Evolutionary conservation across 2,329 filamentous ascomycete genomes (phyloP), one percentile per base, ranked within the genome.

Genomic region (Byssochlamys sp.): DNA sequence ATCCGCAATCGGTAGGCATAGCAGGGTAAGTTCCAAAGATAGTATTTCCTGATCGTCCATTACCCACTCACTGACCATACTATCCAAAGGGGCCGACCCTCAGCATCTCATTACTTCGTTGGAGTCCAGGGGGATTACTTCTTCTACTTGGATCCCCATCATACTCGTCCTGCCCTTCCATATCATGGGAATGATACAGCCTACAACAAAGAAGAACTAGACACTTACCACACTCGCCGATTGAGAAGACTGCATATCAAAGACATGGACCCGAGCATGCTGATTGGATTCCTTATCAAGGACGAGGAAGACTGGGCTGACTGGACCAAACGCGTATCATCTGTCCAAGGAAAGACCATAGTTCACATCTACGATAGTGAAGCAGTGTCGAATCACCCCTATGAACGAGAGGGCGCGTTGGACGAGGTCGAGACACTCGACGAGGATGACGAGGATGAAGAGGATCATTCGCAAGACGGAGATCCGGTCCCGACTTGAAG

Each of bases 201-300:
- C 0, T 72, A 91, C 67, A 84, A 84, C 0, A 67, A 78, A 6
- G 87, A 89, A 64, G 91, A 97, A 58, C 71, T 96, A 14, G 83
- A 87, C 57, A 88, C 88, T 0, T 96, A 90, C 67, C 92, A 99
- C 70, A 97, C 91, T 0, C 83, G 89, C 54, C 86, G 92, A 53
- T 76, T 99, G 19, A 85, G 92, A 39, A 83, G 88, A 57, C 80
- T 99, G 29, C 87, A 94, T 64, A 81, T 99, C 53, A 85, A 85
- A 59, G 91, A 97, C 68, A 94, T 99, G 89, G 94, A 99, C 67
- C 94, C 94, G 0, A 96, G 91, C 68, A 99, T 99, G 94, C 77
- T 99, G 49, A 89, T 99, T 62, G 92, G 90, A 3, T 97, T 97
- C 67, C 76, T 99, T 35, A 91, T 99, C 60, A 83, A 81, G 48